Evolutionary conservation across 2,329 filamentous ascomycete species (phyloP).

Genomic region (Ramularia collo-cygni): DNA sequence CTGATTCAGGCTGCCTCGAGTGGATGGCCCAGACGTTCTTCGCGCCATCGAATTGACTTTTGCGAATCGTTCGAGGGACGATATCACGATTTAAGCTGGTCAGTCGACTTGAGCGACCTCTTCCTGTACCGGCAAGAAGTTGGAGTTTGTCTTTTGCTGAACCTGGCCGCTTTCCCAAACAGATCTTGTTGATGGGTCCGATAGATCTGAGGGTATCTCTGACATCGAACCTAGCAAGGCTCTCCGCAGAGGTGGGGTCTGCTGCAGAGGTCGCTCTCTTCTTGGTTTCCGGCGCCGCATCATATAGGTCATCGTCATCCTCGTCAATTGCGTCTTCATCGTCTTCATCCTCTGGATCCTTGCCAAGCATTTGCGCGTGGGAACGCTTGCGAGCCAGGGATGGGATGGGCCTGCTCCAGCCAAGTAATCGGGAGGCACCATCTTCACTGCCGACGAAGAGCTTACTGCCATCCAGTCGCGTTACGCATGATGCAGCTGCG

Average conservation of each 20-base stretch:
- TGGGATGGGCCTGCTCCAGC: constrained; percentile 64
- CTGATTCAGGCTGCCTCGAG: constrained; percentile 9
- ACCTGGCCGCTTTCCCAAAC: constrained; percentile 52
- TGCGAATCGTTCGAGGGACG: constrained; percentile 62
- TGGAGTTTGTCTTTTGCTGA: constrained; percentile 38
- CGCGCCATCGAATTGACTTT: constrained; percentile 65
- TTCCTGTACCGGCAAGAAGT: constrained; percentile 53
- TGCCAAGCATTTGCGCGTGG: constrained; percentile 51
- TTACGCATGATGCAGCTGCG: constrained; percentile 60
- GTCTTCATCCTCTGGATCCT: constrained; percentile 43
- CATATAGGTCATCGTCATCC: constrained; percentile 57
- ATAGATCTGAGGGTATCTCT: constrained; percentile 73
- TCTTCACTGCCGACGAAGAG: constrained; percentile 84
- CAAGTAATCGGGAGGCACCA: constrained; percentile 71
- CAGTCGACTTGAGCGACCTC: constrained; percentile 60
- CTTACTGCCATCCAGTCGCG: constrained; percentile 58
- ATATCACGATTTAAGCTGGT: constrained; percentile 73
- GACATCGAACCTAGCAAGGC: constrained; percentile 59
- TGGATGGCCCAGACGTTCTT: constrained; percentile 74
- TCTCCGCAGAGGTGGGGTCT: constrained; percentile 43
- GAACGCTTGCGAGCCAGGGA: constrained; percentile 58
- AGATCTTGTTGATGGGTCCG: constrained; percentile 70
- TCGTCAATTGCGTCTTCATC: constrained; percentile 54
- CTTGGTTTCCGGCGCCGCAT: constrained; percentile 46
- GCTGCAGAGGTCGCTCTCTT: constrained; percentile 32